Evolutionary conservation across 495 filamentous ascomycete species (phyloP), one percentile per base, ranked within the genome.

Genomic region (Tricharina praecox): DNA sequence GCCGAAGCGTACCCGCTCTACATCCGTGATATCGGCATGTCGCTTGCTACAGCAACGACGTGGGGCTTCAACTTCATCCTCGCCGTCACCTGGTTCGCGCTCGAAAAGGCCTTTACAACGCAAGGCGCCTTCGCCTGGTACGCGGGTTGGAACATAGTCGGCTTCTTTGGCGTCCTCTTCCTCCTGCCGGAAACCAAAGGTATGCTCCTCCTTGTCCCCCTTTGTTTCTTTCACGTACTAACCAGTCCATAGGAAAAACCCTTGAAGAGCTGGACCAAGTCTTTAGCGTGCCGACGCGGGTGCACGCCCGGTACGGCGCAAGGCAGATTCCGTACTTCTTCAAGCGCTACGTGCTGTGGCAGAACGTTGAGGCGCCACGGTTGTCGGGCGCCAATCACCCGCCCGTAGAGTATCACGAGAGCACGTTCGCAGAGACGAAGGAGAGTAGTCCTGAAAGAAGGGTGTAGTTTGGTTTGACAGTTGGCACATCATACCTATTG

Each of bases 1-100:
- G 82, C 82, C 2, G 83, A 90, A 61, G 79, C 83, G 2, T 86
- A 86, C 54, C 83, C 82, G 2, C 68, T 86, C 18, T 80, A 75
- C 10, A 78, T 82, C 56, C 74, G 74, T 55, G 78, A 85, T 63
- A 68, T 82, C 30, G 81, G 81, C 21, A 86, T 86, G 81, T 68
- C 71, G 1, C 77, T 76, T 68, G 80, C 80, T 7, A 81, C 84
- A 4, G 76, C 81, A 11, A 82, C 77, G 15, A 77, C 74, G 52
- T 69, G 78, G 36, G 77, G 77, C 51, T 85, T 81, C 75, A 81
- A 79, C n/a, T 71, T 77, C 15, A 69, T 83, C 11, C 66, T 86
- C 16, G 73, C 72, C 5, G 71, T 86, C 51, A 79, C 78, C 1
- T 81, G 84, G 62, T 75, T 81, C 0, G 70, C 71, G 9, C 77